A percentile compares a stretch with the other conserved stretches of the same genome.
Evolutionary conservation across 768 basidiomycete species (phyloP).

Genomic region (Cystobasidium ongulense): DNA sequence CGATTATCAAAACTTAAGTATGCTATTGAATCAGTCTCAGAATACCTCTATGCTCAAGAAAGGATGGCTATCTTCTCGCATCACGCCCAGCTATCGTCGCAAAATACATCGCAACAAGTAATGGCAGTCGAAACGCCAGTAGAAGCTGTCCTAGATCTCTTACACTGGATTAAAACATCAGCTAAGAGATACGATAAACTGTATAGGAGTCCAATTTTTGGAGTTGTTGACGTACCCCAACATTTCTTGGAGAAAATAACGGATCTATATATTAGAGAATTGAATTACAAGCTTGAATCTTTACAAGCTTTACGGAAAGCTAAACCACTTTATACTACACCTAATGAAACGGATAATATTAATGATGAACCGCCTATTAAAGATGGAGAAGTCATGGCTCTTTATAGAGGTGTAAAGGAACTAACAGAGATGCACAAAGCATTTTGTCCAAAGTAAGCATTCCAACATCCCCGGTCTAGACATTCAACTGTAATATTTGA

Average conservation of each 20-base stretch:
- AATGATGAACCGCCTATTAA: slow-evolving; percentile 54
- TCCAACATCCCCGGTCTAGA: background rate
- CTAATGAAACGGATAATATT: background rate
- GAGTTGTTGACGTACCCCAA: slow-evolving; percentile 51
- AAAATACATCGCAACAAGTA: background rate
- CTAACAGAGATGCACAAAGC: slow-evolving; percentile 71
- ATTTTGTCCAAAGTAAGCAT: slow-evolving; percentile 65
- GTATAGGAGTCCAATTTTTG: slow-evolving; percentile 73
- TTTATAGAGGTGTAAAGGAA: slow-evolving; percentile 70
- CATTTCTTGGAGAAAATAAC: slow-evolving; percentile 9
- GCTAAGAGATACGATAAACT: slow-evolving; percentile 76
- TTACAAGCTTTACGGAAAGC: slow-evolving; percentile 78
- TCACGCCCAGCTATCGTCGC: background rate
- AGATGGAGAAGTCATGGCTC: slow-evolving; percentile 78
- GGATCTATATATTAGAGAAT: slow-evolving; percentile 53
- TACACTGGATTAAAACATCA: slow-evolving; percentile 78
- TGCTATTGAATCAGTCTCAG: slow-evolving; percentile 36
- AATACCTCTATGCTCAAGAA: slow-evolving; percentile 41
- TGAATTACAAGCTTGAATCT: slow-evolving; percentile 63
- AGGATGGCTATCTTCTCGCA: slow-evolving; percentile 41
- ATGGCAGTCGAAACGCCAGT: slow-evolving; percentile 58
- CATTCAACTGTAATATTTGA: background rate
- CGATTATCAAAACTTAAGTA: slow-evolving; percentile 27
- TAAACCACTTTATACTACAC: slow-evolving; percentile 43
- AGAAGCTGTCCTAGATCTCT: slow-evolving; percentile 69